Conservation (phyloP, 345 rosid genomes). For the Adansonia digitata region DNA sequence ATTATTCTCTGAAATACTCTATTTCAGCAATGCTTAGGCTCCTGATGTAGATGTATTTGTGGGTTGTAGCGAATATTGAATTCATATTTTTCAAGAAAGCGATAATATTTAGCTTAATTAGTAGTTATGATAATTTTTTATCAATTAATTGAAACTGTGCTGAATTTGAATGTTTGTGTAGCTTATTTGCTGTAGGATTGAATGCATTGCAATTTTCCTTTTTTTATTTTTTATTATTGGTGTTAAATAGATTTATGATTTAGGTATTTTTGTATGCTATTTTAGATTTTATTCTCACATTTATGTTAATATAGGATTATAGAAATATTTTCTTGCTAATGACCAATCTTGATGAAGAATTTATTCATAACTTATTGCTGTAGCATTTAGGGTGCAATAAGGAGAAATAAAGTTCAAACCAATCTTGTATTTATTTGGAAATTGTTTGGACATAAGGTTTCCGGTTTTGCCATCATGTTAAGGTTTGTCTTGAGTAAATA, state of each 20-base stretch:
- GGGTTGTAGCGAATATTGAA: neutral
- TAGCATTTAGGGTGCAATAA: neutral
- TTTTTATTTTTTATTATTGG: neutral
- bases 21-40: neutral
- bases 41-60: neutral
- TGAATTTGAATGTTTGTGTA: neutral
- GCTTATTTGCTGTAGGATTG: neutral
- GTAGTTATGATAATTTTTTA: neutral
- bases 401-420: too few relatives aligned
- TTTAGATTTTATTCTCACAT: neutral
- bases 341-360: neutral
- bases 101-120: neutral
- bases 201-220: neutral
- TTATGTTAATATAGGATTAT: neutral
- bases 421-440: neutral
- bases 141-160: neutral
- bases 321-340: neutral
- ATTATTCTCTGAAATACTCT: neutral
- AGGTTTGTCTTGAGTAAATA: neutral
- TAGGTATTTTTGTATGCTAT: neutral
- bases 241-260: neutral
- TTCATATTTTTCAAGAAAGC: neutral
- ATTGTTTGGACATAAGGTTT: neutral
- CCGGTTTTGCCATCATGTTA: neutral
- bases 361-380: neutral